Conservation (phyloP, 305 asterid genomes). For the Fraxinus nigra region DNA sequence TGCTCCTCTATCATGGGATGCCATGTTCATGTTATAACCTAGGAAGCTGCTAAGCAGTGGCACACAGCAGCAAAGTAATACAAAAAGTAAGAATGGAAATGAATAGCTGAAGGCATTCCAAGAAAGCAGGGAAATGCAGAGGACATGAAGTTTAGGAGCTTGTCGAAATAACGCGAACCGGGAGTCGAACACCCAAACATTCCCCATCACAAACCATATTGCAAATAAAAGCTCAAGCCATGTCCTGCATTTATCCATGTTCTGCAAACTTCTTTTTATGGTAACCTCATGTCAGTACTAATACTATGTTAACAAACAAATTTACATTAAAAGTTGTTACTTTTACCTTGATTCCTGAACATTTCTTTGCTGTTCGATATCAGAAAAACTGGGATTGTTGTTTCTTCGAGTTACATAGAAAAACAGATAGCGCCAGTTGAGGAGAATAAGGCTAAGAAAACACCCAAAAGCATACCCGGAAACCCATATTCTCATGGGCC, state of each 20-base stretch:
- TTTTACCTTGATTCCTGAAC: constrained; percentile 65
- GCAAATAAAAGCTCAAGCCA: constrained; percentile 78
- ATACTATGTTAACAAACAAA: neutral
- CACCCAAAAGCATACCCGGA: constrained; percentile 76
- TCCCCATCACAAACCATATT: constrained; percentile 96
- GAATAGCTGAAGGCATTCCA: constrained; percentile 95
- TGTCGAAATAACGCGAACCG: constrained; percentile 63
- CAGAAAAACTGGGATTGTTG: constrained; percentile 25
- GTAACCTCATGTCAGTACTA: neutral
- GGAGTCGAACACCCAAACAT: constrained; percentile 83
- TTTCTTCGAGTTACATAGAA: constrained; percentile 32
- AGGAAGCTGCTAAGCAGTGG: constrained; percentile 65
- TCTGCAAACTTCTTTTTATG: constrained; percentile 47
- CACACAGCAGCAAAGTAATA: constrained; percentile 74
- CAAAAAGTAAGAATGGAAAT: constrained; percentile 78
- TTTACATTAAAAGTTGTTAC: neutral
- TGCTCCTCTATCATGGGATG: constrained; percentile 68
- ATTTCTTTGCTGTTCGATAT: constrained; percentile 71
- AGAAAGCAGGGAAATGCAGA: constrained; percentile 68
- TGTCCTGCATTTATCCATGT: constrained; percentile 54
- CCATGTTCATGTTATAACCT: constrained; percentile 88
- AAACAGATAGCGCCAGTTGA: constrained; percentile 50
- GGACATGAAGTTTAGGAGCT: constrained; percentile 75
- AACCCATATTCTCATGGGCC: constrained; percentile 94
- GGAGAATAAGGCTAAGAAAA: constrained; percentile 47